Conservation (phyloP, 2,329 filamentous ascomycete species). For the Trichoderma semiorbis region DNA sequence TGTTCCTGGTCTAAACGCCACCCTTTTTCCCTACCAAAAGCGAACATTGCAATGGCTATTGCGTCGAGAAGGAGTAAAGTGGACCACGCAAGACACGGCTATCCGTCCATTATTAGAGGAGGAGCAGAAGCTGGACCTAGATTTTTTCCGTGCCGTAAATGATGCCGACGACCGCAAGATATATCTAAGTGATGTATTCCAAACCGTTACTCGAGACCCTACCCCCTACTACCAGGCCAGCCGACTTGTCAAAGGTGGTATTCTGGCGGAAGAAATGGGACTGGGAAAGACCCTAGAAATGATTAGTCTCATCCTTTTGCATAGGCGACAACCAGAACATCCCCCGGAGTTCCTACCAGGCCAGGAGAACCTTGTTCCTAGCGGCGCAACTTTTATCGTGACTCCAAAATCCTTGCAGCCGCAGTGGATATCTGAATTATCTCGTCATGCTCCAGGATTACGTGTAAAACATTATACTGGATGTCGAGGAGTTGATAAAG, state of each 20-base stretch:
- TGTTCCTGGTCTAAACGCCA: constrained; percentile 45
- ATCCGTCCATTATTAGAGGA: constrained; percentile 22
- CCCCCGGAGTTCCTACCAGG: constrained; percentile 30
- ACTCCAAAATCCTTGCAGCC: constrained; percentile 53
- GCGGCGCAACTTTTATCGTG: constrained; percentile 59
- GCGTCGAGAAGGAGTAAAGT: constrained; percentile 59
- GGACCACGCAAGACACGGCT: constrained; percentile 28
- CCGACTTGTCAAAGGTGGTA: constrained; percentile 52
- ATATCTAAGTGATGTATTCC: constrained; percentile 62
- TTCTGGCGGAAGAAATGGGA: constrained; percentile 80
- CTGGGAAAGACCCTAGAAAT: constrained; percentile 77
- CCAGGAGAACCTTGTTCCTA: constrained; percentile 44
- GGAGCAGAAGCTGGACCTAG: constrained; percentile 7
- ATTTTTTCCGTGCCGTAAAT: constrained; percentile 32
- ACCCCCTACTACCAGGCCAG: constrained; percentile 42
- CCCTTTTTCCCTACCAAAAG: constrained; percentile 69
- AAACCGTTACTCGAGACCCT: constrained; percentile 52
- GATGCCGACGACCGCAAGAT: constrained; percentile 38
- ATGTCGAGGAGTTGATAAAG: constrained; percentile 34
- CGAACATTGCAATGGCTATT: constrained; percentile 69
- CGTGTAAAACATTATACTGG: constrained; percentile 57
- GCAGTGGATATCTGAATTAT: constrained; percentile 62
- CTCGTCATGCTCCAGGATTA: constrained; percentile 55
- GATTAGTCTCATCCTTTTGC: constrained; percentile 64
- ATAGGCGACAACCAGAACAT: constrained; percentile 34